phyloP scores from a whole-genome alignment of 805 yeast species.

The Wickerhamomyces tratensis region DNA sequence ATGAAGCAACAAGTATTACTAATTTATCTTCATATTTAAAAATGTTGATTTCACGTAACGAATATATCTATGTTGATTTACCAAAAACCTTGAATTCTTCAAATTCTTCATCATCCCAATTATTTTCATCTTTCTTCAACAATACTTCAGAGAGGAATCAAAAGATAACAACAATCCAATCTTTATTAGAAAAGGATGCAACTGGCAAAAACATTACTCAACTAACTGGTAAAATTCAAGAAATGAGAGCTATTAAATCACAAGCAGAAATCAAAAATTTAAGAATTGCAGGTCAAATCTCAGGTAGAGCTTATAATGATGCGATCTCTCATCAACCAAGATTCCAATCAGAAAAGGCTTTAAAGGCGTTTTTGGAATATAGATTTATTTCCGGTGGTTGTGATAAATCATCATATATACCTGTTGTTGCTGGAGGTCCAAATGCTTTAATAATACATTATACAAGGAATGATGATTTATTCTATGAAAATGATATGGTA shows the following conservation, averaged over 20 bases:
- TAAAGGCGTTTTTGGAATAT: constrained; percentile 75
- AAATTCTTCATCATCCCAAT: constrained; percentile 12
- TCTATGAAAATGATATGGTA: constrained; percentile 72
- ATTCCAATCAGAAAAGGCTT: constrained; percentile 64
- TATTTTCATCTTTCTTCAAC: constrained; percentile 21
- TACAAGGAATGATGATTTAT: constrained; percentile 80
- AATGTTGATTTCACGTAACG: constrained; percentile 37
- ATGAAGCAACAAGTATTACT: constrained; percentile 47
- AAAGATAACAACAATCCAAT: constrained; percentile 17
- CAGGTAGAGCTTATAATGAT: constrained; percentile 74
- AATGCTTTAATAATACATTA: constrained; percentile 91
- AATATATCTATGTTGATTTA: constrained; percentile 46
- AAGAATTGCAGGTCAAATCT: constrained; percentile 75
- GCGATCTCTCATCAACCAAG: constrained; percentile 51
- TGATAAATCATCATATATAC: constrained; percentile 81
- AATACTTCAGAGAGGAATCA: constrained; percentile 15
- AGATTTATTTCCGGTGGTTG: constrained; percentile 83
- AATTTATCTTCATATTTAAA: constrained; percentile 32
- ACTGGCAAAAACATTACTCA: constrained; percentile 31
- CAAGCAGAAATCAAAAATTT: constrained; percentile 66
- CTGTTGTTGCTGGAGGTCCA: constrained; percentile 92
- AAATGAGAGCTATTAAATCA: constrained; percentile 63
- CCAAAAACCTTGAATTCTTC: constrained; percentile 13
- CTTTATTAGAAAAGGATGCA: constrained; percentile 15
- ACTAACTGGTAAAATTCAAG: constrained; percentile 31